Base-by-base conservation (phyloP, 2,329 filamentous ascomycete species). In the Penicillium fuscoglaucum region DNA sequence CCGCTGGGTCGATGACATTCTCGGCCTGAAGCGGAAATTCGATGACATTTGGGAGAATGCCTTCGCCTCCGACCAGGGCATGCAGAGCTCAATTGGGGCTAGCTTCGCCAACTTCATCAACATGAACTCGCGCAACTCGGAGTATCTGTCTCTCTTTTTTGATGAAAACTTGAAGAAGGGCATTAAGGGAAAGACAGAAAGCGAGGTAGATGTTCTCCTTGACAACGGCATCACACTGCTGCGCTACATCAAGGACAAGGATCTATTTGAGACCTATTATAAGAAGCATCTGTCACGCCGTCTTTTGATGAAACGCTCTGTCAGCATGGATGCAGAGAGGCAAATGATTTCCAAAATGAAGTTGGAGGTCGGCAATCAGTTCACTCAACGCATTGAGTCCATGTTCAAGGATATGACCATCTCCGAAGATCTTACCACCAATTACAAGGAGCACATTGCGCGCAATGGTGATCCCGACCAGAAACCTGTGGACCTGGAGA, bases 261-360 rank as follows among this genome's bases (percentile, higher is more conserved):
- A 99, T 72, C 82, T 96, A 66, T 97, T 99, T 69, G 93, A 99
- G 78, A 87, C 90, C 5, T 99, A 99, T 75, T 98, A 99, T 80
- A 96, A 98, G 80, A 96, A 96, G 73, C 95, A 99, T 76, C 83
- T 99, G 26, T 93, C 91, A 45, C 89, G 91, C 59, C 87, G 95
- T 52, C 79, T 99, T 43, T 81, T 99, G 19, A 90, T 95, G 77
- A 90, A 89, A 71, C 96, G 95, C 68, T 93, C 91, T 0, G 88
- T 96, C 66, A 96, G 90, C 71, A 88, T 91, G 63, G 93, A 97
- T 69, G 91, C 92, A 0, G 95, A 99, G 77, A 93, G 93, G 73
- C 89, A 95, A 69, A 96, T 99, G 85, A 95, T 99, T 52, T 89
- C 88, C 0, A 90, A 93, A 63, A 97, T 99, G 92, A 98, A 97